These are phyloP conservation scores for Diaporthe citrichinensis DNA, from an alignment of 2,329 filamentous ascomycete species.

Conservation along the genomic window DNA sequence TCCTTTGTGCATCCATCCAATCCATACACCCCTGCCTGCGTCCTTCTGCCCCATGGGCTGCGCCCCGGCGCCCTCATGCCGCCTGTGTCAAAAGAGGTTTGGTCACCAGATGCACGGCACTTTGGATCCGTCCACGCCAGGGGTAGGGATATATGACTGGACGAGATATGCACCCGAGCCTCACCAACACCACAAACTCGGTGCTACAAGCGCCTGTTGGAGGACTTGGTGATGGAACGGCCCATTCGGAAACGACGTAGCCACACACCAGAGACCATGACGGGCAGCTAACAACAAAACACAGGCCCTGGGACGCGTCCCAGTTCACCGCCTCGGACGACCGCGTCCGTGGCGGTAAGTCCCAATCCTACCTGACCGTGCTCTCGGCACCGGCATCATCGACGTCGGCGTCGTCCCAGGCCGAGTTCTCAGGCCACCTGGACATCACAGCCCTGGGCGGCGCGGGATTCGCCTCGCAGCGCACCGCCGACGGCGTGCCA, in stretches of 20 bases:
- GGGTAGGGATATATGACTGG: not conserved
- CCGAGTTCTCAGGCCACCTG: conserved; percentile 66
- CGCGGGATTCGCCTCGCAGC: conserved; percentile 86
- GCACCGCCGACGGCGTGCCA: conserved; percentile 62
- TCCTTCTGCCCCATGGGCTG: not conserved
- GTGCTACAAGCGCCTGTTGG: not conserved
- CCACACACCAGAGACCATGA: not conserved
- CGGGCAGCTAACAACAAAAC: not conserved
- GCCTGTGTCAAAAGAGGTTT: not conserved
- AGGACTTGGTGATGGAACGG: not conserved
- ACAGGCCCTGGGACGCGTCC: conserved; percentile 38
- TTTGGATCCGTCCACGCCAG: not conserved
- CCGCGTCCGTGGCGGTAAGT: conserved; percentile 81
- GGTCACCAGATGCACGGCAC: conserved; percentile 19
- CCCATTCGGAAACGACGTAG: not conserved
- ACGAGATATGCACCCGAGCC: not conserved
- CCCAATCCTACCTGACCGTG: conserved; percentile 64
- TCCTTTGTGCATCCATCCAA: conserved; percentile 9
- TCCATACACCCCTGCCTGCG: not conserved
- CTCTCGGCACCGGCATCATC: not conserved
- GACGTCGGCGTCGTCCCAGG: not conserved
- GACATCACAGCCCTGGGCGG: conserved; percentile 78
- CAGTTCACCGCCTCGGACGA: conserved; percentile 80
- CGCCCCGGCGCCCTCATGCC: not conserved
- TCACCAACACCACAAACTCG: not conserved